Evolutionary conservation across 345 rosid genomes (phyloP).

Genomic region (Eucalyptus tenuipes): DNA sequence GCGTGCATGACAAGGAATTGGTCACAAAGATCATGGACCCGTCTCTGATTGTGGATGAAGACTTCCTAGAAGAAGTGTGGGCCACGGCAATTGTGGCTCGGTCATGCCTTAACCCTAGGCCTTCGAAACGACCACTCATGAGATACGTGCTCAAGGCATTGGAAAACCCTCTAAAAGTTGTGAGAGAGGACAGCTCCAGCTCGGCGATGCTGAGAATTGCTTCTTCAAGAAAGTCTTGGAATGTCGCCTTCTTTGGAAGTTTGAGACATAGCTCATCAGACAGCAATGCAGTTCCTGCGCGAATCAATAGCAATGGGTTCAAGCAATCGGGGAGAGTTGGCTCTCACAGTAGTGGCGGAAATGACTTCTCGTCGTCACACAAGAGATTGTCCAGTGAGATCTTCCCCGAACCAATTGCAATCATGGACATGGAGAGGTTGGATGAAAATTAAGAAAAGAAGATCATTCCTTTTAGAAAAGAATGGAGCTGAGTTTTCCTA

Average conservation of each 20-base stretch:
- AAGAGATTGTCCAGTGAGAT: slow-evolving; percentile 50
- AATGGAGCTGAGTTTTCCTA: not conserved
- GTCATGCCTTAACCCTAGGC: slow-evolving; percentile 86
- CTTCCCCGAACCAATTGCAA: slow-evolving; percentile 41
- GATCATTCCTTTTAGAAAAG: not conserved
- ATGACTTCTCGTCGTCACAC: slow-evolving; percentile 38
- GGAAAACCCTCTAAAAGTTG: slow-evolving; percentile 88
- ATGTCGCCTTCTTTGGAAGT: slow-evolving; percentile 59
- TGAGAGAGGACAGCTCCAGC: slow-evolving; percentile 51
- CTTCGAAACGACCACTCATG: slow-evolving; percentile 68
- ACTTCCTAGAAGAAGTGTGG: slow-evolving; percentile 94
- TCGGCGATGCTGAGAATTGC: slow-evolving; percentile 60
- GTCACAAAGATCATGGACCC: slow-evolving; percentile 75
- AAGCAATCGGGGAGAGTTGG: slow-evolving; percentile 38
- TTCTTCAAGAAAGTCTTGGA: slow-evolving; percentile 75
- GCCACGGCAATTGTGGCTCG: slow-evolving; percentile 91
- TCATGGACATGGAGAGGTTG: slow-evolving; percentile 23
- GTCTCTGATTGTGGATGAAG: slow-evolving; percentile 74
- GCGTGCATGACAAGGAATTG: slow-evolving; percentile 55
- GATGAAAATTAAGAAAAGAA: slow-evolving; percentile 2
- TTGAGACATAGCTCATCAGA: slow-evolving; percentile 74
- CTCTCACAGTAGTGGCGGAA: slow-evolving; percentile 44
- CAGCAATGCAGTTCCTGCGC: slow-evolving; percentile 9
- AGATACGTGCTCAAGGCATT: slow-evolving; percentile 79
- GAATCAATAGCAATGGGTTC: slow-evolving; percentile 17